These are phyloP conservation scores for Ustilago cynodontis DNA, from an alignment of 1,284 basidiomycete genomes.

Conservation along the genomic window DNA sequence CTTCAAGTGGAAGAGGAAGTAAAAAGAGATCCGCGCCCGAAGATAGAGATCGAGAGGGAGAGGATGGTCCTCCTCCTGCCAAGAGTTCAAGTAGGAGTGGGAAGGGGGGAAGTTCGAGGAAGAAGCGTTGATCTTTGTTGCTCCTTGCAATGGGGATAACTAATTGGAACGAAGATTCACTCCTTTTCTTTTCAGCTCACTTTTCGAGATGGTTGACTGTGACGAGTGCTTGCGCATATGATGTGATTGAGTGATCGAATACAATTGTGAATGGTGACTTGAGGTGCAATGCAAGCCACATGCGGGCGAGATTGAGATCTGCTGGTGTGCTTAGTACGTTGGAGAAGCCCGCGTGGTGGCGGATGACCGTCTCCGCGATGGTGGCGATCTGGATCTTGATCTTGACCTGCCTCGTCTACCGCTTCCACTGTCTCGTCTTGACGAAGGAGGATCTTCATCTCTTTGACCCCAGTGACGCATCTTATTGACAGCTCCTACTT, in stretches of 20 bases:
- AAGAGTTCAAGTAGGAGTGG: slow-evolving; percentile 9
- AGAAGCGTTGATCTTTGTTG: slow-evolving; percentile 31
- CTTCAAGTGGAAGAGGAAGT: slow-evolving; percentile 19
- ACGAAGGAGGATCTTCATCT: not conserved
- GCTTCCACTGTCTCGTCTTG: not conserved
- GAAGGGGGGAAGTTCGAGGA: slow-evolving; percentile 13
- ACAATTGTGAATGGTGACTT: not conserved
- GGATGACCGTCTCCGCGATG: slow-evolving; percentile 15
- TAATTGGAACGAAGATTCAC: not conserved
- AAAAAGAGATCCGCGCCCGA: slow-evolving; percentile 44
- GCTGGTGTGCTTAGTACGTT: slow-evolving; percentile 15
- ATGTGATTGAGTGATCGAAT: not conserved
- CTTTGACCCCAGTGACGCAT: slow-evolving; percentile 24
- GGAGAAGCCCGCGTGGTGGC: slow-evolving; percentile 18
- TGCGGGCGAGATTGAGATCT: not conserved
- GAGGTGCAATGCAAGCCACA: not conserved
- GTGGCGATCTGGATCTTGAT: slow-evolving; percentile 19
- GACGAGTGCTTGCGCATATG: not conserved
- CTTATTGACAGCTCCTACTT: not conserved
- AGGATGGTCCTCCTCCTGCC: not conserved
- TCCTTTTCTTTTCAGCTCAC: not conserved
- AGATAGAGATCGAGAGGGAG: slow-evolving; percentile 24
- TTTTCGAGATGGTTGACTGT: not conserved
- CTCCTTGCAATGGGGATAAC: not conserved
- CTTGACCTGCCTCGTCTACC: slow-evolving; percentile 6